Conservation (phyloP, 2,329 filamentous ascomycete genomes). For the Orbilia blumenaviensis region DNA sequence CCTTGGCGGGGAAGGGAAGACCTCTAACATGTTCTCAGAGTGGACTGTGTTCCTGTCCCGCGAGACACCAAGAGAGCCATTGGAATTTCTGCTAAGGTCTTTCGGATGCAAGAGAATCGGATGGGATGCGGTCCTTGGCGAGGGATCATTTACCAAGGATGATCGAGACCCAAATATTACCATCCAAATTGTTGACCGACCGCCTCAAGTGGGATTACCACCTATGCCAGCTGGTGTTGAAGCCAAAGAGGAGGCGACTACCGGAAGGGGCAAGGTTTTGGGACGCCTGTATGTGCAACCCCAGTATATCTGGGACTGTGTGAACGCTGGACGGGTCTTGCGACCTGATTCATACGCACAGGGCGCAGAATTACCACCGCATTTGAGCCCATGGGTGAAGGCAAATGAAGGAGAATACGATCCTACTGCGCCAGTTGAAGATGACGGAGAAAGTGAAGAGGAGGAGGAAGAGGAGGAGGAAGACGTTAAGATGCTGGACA, state of each 20-base stretch:
- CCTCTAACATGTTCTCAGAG: constrained; percentile 51
- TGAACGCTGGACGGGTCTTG: constrained; percentile 90
- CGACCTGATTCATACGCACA: constrained; percentile 87
- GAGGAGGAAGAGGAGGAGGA: constrained; percentile 65
- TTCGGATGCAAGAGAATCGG: constrained; percentile 97
- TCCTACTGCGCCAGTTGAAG: constrained; percentile 82
- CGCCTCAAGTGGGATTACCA: constrained; percentile 70
- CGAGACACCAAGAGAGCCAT: constrained; percentile 86
- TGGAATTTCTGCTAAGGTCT: constrained; percentile 91
- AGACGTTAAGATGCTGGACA: constrained; percentile 58
- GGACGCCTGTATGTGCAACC: constrained; percentile 93
- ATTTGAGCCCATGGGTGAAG: constrained; percentile 96
- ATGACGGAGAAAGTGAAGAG: constrained; percentile 87
- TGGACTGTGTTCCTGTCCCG: constrained; percentile 93
- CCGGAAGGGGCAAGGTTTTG: constrained; percentile 76
- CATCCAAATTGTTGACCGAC: constrained; percentile 94
- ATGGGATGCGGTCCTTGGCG: constrained; percentile 90
- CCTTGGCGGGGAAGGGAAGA: constrained; percentile 62
- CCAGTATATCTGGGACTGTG: constrained; percentile 97
- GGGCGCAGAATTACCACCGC: constrained; percentile 87
- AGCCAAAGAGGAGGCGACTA: constrained; percentile 63
- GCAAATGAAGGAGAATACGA: constrained; percentile 87
- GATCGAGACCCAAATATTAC: constrained; percentile 89
- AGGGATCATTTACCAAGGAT: constrained; percentile 89
- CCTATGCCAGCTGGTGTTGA: constrained; percentile 62